Percentiles rank a stretch among this genome's conserved stretches.
phyloP scores from a whole-genome alignment of 2,329 filamentous ascomycete species.

The Sarocladiaceae sp. region DNA sequence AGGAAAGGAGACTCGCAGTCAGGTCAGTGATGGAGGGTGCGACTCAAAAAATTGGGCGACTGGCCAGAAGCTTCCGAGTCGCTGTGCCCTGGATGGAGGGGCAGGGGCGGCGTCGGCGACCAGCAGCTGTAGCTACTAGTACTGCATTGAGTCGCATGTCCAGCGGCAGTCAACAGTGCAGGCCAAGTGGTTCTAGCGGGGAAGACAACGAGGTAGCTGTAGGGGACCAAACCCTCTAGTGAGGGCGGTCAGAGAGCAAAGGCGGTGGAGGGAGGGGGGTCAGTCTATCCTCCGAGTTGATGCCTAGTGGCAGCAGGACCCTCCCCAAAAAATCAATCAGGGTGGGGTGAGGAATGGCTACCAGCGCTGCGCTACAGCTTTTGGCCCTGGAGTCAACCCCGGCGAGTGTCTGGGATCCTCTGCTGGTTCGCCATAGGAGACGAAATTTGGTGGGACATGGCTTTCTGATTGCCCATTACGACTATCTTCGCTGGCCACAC shows the following conservation, averaged over 20 bases:
- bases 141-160: too few relatives aligned
- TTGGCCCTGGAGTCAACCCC: too few relatives aligned
- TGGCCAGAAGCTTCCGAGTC: conserved; percentile 9
- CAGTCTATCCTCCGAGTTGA: conserved; percentile 1
- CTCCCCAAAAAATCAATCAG: conserved; percentile 8
- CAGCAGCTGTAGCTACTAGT: not conserved
- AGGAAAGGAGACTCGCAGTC: conserved; percentile 7
- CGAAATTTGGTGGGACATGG: conserved; percentile 6
- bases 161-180: too few relatives aligned
- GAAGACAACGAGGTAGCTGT: not conserved
- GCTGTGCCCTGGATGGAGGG: conserved; percentile 7
- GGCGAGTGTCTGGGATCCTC: too few relatives aligned
- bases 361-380: not conserved
- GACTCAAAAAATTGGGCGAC: conserved; percentile 8
- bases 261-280: conserved; percentile 3
- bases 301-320: not conserved
- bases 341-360: not conserved
- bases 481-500: too few relatives aligned
- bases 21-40: conserved; percentile 1
- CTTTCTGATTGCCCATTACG: not conserved
- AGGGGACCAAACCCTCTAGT: not conserved
- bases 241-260: conserved; percentile 6
- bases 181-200: too few relatives aligned
- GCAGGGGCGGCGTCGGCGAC: not conserved
- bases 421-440: not conserved